These are phyloP conservation scores for Buxus sempervirens DNA, from an alignment of 164 flowering plant genomes.

Conservation along the genomic window DNA sequence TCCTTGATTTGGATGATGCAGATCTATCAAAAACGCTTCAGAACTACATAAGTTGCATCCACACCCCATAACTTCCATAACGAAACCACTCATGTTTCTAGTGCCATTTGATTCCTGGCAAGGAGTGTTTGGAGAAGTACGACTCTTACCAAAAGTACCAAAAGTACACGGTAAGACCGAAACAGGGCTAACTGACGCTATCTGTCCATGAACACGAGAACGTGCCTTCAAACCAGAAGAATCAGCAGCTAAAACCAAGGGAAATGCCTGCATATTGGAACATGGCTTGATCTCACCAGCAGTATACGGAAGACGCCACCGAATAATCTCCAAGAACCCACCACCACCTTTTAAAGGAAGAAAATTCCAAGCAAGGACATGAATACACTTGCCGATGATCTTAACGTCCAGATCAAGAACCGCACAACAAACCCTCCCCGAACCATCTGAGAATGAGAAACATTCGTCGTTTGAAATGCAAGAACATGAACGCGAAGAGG, in stretches of 20 bases:
- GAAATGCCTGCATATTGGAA: conserved; percentile 22
- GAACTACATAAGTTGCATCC: conserved; percentile 50
- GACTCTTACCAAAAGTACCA: conserved; percentile 9
- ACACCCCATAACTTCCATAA: conserved; percentile 52
- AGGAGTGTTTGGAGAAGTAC: conserved; percentile 7
- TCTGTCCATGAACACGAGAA: conserved; percentile 37
- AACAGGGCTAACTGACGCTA: conserved; percentile 71
- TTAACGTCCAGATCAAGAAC: conserved; percentile 44
- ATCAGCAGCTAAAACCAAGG: conserved; percentile 19
- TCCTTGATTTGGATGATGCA: conserved; percentile 10
- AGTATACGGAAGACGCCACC: conserved; percentile 45
- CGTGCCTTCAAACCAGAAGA: conserved; percentile 15
- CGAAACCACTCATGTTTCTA: conserved; percentile 50
- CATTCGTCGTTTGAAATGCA: conserved; percentile 32
- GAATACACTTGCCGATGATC: conserved; percentile 41
- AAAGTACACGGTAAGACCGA: conserved; percentile 49
- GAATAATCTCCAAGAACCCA: conserved; percentile 73
- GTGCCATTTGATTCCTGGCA: neutral
- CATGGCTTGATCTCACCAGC: conserved; percentile 4
- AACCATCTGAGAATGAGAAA: conserved; percentile 60
- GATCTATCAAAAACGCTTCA: conserved; percentile 10
- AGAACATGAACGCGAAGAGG: conserved; percentile 14
- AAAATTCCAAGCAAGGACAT: conserved; percentile 74
- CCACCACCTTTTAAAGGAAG: conserved; percentile 48
- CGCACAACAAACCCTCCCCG: conserved; percentile 57